Evolutionary conservation across 2,329 filamentous ascomycete genomes (phyloP), one percentile per base, ranked within the genome.

Genomic region (Cytospora paraplurivora): DNA sequence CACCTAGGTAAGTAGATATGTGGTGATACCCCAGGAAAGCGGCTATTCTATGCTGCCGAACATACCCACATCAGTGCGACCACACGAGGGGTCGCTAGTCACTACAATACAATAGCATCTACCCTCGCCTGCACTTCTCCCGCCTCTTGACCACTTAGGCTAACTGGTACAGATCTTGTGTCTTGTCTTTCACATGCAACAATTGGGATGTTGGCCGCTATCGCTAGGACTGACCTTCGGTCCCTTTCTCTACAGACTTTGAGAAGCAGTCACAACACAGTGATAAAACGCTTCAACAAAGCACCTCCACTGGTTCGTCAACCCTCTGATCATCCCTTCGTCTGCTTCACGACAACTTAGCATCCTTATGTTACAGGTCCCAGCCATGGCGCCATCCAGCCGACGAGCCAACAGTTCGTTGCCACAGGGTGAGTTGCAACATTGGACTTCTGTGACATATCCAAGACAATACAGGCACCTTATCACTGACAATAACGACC

Each of bases 391-490:
- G 53, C 77, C 81, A 58, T 75, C 80, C 67, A 74, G 77, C 69
- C 80, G 76, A 74, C 77, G 85, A 73, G 82, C 79, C 75, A 86
- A 79, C 72, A 87, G 84, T 78, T 85, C 85, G 67, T 76, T 85
- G 60, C 82, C 83, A 62, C 71, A 76, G 70, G 81, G 83, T 85
- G 74, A 62, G 64, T 62, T 64, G 75, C 68, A 41, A 21, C 17
- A 21, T 19, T 41, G 12, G 51, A 19, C 11, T 34, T 19, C n/a
- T 38, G 35, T 11, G 13, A 54, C 10, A 19, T 12, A 38, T 19
- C 32, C 44, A 13, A 8, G 4, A 15, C 12, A 44, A 2, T 37
- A 35, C 37, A 49, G 27, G 61, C 68, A 56, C 66, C 61, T 55
- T 19, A 19, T 19, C 37, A 61, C 65, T 66, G 37, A 66, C 49